These are phyloP conservation scores for Colletotrichum gigasporum DNA, from an alignment of 2,329 filamentous ascomycete genomes.

Conservation along the genomic window DNA sequence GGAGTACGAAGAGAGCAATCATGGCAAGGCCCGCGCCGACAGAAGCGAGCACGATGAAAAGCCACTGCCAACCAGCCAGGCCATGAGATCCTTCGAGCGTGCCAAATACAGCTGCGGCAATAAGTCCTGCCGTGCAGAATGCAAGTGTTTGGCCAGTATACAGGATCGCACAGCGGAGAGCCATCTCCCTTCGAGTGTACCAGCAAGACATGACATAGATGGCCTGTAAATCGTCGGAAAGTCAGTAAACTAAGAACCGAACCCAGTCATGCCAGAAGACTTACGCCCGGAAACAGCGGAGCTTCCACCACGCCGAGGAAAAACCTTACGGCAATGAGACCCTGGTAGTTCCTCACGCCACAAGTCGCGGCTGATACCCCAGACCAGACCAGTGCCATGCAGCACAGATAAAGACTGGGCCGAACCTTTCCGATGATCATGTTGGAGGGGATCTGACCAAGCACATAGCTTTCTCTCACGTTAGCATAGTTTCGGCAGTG, in stretches of 20 bases:
- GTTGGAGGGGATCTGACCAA: conserved; percentile 33
- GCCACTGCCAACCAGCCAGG: conserved; percentile 50
- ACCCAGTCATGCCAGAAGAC: not conserved
- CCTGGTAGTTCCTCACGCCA: conserved; percentile 32
- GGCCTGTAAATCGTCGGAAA: not conserved
- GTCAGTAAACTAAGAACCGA: not conserved
- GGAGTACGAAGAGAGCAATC: conserved; percentile 33
- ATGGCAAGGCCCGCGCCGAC: conserved; percentile 34
- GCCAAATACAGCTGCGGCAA: conserved; percentile 36
- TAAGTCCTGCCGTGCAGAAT: conserved; percentile 35
- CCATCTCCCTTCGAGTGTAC: conserved; percentile 39
- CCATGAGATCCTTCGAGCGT: conserved; percentile 36
- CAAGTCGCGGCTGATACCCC: conserved; percentile 33
- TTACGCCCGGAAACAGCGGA: conserved; percentile 32
- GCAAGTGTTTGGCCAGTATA: conserved; percentile 37
- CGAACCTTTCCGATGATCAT: conserved; percentile 34
- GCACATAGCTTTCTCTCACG: conserved; percentile 5
- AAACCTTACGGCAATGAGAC: conserved; percentile 32
- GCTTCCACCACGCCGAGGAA: conserved; percentile 33
- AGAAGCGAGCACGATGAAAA: conserved; percentile 48
- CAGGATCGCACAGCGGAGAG: conserved; percentile 36
- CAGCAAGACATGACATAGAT: conserved; percentile 36
- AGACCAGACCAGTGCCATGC: conserved; percentile 32
- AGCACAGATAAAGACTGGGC: conserved; percentile 32
- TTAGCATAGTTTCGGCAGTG: rapidly evolving